These are phyloP conservation scores for Ceratocystis lukuohia DNA, from an alignment of 2,329 filamentous ascomycete genomes.

Conservation along the genomic window DNA sequence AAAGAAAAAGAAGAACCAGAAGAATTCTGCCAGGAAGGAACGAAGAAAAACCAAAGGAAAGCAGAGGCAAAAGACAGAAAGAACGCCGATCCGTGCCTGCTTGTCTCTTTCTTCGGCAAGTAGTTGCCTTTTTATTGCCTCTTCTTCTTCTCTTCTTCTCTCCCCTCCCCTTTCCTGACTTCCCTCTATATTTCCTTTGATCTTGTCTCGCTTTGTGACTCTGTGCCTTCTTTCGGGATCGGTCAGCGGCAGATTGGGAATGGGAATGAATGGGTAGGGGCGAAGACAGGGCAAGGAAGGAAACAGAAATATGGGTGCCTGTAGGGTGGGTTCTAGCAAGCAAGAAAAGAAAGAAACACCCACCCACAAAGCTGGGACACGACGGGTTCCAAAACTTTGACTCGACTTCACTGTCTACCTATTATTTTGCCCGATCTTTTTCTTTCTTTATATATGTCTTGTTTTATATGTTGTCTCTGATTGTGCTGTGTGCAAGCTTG, in stretches of 20 bases:
- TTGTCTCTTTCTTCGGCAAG: not conserved
- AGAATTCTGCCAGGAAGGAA: not conserved
- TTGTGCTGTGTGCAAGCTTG: too few relatives aligned
- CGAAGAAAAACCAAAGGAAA: not conserved
- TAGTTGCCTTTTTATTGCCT: too few relatives aligned
- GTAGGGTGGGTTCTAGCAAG: not conserved
- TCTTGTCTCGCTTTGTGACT: not conserved
- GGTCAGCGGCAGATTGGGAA: not conserved
- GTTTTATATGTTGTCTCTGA: too few relatives aligned
- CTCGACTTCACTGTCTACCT: too few relatives aligned
- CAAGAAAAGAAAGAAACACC: too few relatives aligned
- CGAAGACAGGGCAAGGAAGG: not conserved
- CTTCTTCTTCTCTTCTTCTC: not conserved
- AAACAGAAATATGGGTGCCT: not conserved
- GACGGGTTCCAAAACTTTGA: too few relatives aligned
- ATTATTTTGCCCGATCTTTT: too few relatives aligned
- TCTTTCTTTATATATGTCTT: too few relatives aligned
- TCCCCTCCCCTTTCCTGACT: not conserved
- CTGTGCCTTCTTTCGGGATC: not conserved
- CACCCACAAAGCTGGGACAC: too few relatives aligned
- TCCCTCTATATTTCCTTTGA: not conserved
- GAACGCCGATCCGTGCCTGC: constrained; percentile 1
- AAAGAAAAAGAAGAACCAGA: not conserved
- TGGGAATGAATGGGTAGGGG: not conserved
- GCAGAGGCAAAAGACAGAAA: not conserved